Conservation (phyloP, 352 stramenopile genomes). For the Phytophthora palmivora region DNA sequence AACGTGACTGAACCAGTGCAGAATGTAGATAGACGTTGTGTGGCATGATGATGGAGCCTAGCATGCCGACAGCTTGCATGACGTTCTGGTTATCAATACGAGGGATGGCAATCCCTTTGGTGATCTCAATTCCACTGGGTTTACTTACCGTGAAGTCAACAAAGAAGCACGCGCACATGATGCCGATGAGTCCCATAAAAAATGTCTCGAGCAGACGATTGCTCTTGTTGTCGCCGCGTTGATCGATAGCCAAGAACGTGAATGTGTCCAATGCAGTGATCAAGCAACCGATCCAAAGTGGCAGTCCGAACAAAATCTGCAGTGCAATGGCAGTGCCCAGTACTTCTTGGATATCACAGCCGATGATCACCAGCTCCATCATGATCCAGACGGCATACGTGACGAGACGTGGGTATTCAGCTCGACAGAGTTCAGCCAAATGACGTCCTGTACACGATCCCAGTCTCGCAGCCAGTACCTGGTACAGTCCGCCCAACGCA, state of each 20-base stretch:
- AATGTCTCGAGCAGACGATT: conserved; percentile 80
- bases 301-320: conserved; percentile 72
- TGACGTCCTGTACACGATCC: conserved; percentile 88
- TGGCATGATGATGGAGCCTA: conserved; percentile 94
- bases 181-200: conserved; percentile 89
- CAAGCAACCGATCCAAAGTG: conserved; percentile 83
- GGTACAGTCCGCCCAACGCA: conserved; percentile 83
- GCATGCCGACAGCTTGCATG: conserved; percentile 80
- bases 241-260: conserved; percentile 87
- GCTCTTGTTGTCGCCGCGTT: conserved; percentile 55
- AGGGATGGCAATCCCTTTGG: conserved; percentile 80
- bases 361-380: conserved; percentile 90
- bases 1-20: conserved; percentile 80
- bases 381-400: conserved; percentile 80
- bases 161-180: conserved; percentile 92
- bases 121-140: conserved; percentile 69
- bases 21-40: conserved; percentile 97
- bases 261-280: conserved; percentile 83
- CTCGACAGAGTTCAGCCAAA: conserved; percentile 75
- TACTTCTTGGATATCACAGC: conserved; percentile 88
- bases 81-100: conserved; percentile 68
- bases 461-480: conserved; percentile 88
- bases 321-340: conserved; percentile 83
- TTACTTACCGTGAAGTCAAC: conserved; percentile 84
- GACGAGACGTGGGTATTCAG: conserved; percentile 64